Conservation (phyloP, 148 eudicot species). For the Cornus suecica region DNA sequence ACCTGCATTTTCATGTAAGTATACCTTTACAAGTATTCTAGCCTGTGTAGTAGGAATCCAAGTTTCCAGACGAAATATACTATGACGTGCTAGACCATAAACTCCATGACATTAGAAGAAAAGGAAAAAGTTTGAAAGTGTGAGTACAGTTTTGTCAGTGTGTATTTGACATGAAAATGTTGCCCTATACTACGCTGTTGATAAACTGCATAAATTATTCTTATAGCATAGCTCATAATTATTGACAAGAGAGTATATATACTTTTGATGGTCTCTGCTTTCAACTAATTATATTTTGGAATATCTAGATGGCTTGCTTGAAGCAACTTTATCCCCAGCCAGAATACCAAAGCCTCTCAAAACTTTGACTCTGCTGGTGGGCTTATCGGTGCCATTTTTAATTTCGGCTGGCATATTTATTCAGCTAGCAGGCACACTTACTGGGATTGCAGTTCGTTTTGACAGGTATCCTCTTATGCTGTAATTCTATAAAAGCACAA, state of each 20-base stretch:
- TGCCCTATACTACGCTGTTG: neutral
- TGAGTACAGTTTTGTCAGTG: neutral
- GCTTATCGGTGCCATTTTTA: slow-evolving; percentile 64
- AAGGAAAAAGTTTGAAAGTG: neutral
- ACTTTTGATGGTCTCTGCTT: neutral
- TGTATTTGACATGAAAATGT: neutral
- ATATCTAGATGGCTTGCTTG: slow-evolving; percentile 82
- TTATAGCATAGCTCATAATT: neutral
- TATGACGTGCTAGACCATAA: neutral
- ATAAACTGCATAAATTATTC: neutral
- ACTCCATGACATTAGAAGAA: neutral
- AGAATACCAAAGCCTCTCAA: slow-evolving; percentile 87
- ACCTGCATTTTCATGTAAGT: slow-evolving; percentile 97
- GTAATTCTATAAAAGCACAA: neutral
- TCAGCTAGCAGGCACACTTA: slow-evolving; percentile 51
- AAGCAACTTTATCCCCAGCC: slow-evolving; percentile 88
- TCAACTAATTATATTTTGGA: slow-evolving; percentile 24
- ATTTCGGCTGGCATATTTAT: slow-evolving; percentile 76
- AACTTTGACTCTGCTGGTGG: slow-evolving; percentile 68
- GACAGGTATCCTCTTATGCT: slow-evolving; percentile 54
- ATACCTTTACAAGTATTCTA: neutral
- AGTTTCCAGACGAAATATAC: neutral
- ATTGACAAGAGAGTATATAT: neutral
- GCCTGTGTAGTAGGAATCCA: neutral
- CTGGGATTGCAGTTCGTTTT: slow-evolving; percentile 74